A percentile compares a stretch with the other conserved stretches of the same genome.
Conservation (phyloP, 345 rosid species). For the Brassica nigra region DNA sequence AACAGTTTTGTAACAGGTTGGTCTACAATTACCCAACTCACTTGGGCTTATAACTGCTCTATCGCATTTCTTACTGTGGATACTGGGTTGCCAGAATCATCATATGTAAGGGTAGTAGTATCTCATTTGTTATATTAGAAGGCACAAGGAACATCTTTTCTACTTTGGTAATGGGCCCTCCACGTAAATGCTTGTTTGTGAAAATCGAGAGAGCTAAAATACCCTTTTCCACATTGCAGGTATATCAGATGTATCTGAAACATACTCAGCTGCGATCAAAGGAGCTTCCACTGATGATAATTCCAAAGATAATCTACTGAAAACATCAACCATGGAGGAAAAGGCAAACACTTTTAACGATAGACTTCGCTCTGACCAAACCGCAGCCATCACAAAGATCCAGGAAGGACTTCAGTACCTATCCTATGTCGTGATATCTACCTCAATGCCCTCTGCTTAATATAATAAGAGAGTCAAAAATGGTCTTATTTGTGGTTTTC, state of each 20-base stretch:
- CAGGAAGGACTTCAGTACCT: slow-evolving; percentile 82
- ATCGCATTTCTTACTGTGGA: not conserved
- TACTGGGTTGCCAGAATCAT: not conserved
- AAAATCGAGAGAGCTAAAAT: not conserved
- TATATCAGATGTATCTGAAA: slow-evolving; percentile 85
- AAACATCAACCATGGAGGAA: slow-evolving; percentile 55
- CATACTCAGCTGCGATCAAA: slow-evolving; percentile 70
- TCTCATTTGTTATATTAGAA: not conserved
- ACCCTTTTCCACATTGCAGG: slow-evolving; percentile 48
- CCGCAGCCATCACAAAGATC: slow-evolving; percentile 64
- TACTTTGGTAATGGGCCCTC: not conserved
- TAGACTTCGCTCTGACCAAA: slow-evolving; percentile 57
- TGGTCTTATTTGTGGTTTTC: slow-evolving; percentile 8
- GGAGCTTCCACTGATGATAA: slow-evolving; percentile 49
- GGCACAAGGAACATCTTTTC: not conserved
- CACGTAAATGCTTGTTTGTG: not conserved
- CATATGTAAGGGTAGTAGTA: not conserved
- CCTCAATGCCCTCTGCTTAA: slow-evolving; percentile 71
- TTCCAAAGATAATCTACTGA: slow-evolving; percentile 47
- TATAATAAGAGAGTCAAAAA: slow-evolving; percentile 16
- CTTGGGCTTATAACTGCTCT: not conserved
- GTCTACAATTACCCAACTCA: slow-evolving; percentile 15
- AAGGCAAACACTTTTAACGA: slow-evolving; percentile 65
- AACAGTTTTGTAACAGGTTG: slow-evolving; percentile 88
- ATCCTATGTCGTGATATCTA: slow-evolving; percentile 65